A percentile compares a stretch with the other conserved stretches of the same genome.
phyloP scores from a whole-genome alignment of 2,329 filamentous ascomycete genomes.

The Trichophyton mentagrophytes region DNA sequence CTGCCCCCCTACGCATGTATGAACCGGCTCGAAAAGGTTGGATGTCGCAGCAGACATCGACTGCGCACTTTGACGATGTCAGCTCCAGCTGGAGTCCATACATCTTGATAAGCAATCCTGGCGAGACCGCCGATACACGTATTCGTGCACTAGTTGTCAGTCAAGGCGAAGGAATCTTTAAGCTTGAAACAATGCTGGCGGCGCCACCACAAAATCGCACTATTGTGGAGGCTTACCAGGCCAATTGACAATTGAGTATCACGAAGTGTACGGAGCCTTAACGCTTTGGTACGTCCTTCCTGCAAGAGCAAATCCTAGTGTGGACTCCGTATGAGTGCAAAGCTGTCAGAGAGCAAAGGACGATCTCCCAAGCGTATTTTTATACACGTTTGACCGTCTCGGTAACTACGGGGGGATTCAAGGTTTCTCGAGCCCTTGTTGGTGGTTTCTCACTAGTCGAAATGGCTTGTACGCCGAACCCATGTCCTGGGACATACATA shows the following conservation, averaged over 20 bases:
- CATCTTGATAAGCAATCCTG: background rate
- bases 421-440: background rate
- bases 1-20: background rate
- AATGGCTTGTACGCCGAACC: background rate
- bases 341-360: background rate
- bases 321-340: background rate
- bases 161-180: background rate
- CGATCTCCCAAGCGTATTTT: background rate
- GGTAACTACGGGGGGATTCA: background rate
- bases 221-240: background rate
- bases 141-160: background rate
- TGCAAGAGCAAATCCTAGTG: background rate
- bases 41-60: too few relatives aligned
- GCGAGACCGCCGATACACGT: background rate
- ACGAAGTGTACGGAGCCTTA: background rate
- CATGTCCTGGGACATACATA: background rate
- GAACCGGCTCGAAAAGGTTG: background rate
- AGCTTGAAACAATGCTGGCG: background rate
- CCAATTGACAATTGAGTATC: background rate
- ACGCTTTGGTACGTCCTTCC: background rate
- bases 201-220: background rate
- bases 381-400: background rate
- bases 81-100: too few relatives aligned
- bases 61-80: too few relatives aligned
- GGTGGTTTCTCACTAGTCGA: background rate